Evolutionary conservation across 805 yeast species (phyloP).

Genomic region (Candida boidinii): DNA sequence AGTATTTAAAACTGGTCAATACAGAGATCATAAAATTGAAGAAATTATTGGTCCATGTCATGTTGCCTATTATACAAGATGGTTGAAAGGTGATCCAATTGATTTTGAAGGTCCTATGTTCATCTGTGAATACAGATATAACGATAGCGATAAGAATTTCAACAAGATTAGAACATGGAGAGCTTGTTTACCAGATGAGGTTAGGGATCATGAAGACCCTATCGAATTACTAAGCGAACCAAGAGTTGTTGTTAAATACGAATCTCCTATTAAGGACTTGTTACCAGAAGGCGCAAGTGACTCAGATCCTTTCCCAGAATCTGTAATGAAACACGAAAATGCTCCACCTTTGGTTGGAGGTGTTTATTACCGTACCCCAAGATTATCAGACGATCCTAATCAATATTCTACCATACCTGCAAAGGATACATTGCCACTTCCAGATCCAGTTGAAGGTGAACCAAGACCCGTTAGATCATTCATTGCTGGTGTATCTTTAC

Average conservation of each 20-base stretch:
- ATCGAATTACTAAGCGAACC: conserved; percentile 59
- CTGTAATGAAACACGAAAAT: conserved; percentile 69
- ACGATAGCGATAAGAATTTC: conserved; percentile 82
- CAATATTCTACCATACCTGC: conserved; percentile 35
- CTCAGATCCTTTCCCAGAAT: conserved; percentile 72
- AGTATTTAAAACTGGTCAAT: conserved; percentile 94
- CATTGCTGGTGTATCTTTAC: neutral
- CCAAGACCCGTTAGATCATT: conserved; percentile 1
- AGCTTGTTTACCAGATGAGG: conserved; percentile 96
- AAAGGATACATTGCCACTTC: neutral
- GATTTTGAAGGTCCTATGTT: conserved; percentile 78
- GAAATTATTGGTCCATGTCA: conserved; percentile 92
- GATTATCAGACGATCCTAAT: conserved; percentile 76
- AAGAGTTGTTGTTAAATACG: conserved; percentile 62
- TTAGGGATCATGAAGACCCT: conserved; percentile 78
- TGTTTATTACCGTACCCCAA: conserved; percentile 70
- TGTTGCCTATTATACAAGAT: conserved; percentile 89
- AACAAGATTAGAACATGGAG: conserved; percentile 97
- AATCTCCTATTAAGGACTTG: conserved; percentile 76
- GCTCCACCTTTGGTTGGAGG: conserved; percentile 96
- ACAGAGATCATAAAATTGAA: conserved; percentile 83
- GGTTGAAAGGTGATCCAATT: conserved; percentile 92
- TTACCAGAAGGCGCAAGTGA: conserved; percentile 68
- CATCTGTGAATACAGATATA: conserved; percentile 91
- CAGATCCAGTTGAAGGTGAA: neutral